phyloP scores from a whole-genome alignment of 225 moss, liverwort and hornwort species.

The Pseudisothecium myosuroides region DNA sequence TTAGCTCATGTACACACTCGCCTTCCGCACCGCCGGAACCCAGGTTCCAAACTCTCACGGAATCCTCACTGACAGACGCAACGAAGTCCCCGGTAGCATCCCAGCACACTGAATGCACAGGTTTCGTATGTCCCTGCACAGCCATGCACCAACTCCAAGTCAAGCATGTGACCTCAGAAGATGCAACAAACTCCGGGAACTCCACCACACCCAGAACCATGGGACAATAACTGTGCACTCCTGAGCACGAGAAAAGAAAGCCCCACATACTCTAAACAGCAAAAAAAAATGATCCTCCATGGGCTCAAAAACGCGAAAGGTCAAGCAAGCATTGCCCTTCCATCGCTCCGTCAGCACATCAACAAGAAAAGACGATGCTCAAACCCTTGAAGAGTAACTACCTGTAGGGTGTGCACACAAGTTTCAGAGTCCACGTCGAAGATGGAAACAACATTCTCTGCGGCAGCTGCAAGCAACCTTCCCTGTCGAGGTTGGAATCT shows the following conservation, averaged over 20 bases:
- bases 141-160: background rate
- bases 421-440: conserved; percentile 96
- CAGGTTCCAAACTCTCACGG: conserved; percentile 97
- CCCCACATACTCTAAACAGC: background rate
- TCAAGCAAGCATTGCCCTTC: background rate
- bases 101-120: conserved; percentile 99
- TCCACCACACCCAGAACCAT: background rate
- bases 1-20: conserved; percentile 96
- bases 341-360: background rate
- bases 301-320: too few relatives aligned
- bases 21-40: conserved; percentile 73
- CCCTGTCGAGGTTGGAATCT: conserved; percentile 97
- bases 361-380: background rate
- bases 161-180: background rate
- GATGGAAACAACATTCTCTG: conserved; percentile 91
- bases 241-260: background rate
- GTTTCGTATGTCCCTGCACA: conserved; percentile 95
- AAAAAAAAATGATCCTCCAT: background rate
- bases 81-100: conserved; percentile 94
- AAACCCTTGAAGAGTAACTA: background rate
- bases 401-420: conserved; percentile 83
- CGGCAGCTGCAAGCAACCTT: conserved; percentile 88
- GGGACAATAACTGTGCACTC: background rate
- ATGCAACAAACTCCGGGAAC: background rate
- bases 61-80: conserved; percentile 97